These are phyloP conservation scores for Gymnopilus dilepis DNA, from an alignment of 768 basidiomycete species.

Conservation along the genomic window DNA sequence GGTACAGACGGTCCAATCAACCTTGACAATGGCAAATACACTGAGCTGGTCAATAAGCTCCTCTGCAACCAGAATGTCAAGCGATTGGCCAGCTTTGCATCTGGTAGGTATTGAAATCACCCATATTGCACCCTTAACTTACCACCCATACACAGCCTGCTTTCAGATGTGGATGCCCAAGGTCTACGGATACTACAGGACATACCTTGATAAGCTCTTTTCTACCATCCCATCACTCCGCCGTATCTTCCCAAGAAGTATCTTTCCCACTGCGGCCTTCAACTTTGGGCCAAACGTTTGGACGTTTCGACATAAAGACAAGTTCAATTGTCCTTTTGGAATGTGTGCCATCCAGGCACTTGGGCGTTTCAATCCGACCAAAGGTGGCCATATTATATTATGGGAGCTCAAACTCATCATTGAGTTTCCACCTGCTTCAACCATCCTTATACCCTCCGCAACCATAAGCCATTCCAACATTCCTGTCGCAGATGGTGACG, in stretches of 20 bases:
- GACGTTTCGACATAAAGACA: constrained; percentile 10
- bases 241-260: neutral
- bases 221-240: neutral
- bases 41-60: neutral
- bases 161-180: constrained; percentile 3
- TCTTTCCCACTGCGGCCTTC: constrained; percentile 16
- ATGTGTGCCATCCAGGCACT: constrained; percentile 15
- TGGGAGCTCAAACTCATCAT: constrained; percentile 29
- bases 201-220: neutral
- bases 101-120: neutral
- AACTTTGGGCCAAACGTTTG: constrained; percentile 18
- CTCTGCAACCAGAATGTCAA: neutral
- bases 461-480: constrained; percentile 27
- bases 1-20: constrained; percentile 6
- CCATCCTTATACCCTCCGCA: constrained; percentile 22
- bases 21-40: neutral
- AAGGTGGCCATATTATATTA: constrained; percentile 33
- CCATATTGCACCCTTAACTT: neutral
- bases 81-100: constrained; percentile 7
- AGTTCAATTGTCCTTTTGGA: constrained; percentile 13
- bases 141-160: neutral
- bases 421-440: constrained; percentile 6
- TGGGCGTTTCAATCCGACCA: constrained; percentile 22
- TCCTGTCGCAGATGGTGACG: constrained; percentile 22
- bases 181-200: constrained; percentile 1